Evolutionary conservation across 345 rosid genomes (phyloP).

Genomic region (Eutrema yunnanense): DNA sequence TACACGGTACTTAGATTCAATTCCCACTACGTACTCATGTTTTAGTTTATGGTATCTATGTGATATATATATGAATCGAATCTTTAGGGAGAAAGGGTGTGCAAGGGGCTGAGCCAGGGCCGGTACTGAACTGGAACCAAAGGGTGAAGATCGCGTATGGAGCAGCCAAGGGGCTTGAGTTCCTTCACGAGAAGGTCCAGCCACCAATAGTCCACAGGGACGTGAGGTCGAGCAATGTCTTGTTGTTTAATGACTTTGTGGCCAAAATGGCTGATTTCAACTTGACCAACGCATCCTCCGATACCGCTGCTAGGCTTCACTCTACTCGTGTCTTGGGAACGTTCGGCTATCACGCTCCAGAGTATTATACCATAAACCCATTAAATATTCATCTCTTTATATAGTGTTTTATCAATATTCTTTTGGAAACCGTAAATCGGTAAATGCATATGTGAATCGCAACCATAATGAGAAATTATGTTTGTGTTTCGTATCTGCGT

Average conservation of each 20-base stretch:
- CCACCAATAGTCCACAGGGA: slow-evolving; percentile 92
- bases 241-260: slow-evolving; percentile 68
- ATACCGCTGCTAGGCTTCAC: slow-evolving; percentile 86
- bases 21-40: not conserved
- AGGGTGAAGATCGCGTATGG: slow-evolving; percentile 88
- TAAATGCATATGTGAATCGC: not conserved
- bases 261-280: slow-evolving; percentile 94
- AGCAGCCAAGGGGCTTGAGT: slow-evolving; percentile 92
- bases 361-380: slow-evolving; percentile 34
- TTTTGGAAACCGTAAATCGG: not conserved
- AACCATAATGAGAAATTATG: not conserved
- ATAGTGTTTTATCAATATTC: not conserved
- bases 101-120: slow-evolving; percentile 96
- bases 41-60: not conserved
- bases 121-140: slow-evolving; percentile 79
- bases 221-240: slow-evolving; percentile 92
- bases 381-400: not conserved
- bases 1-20: slow-evolving; percentile 53
- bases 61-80: not conserved
- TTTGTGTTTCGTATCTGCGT: not conserved
- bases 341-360: slow-evolving; percentile 99
- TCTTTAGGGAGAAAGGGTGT: slow-evolving; percentile 88
- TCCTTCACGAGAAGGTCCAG: slow-evolving; percentile 87
- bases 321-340: slow-evolving; percentile 97
- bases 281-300: slow-evolving; percentile 81